Base-by-base conservation (phyloP, 177 flowering plant species). In the Vitis hybrid region DNA sequence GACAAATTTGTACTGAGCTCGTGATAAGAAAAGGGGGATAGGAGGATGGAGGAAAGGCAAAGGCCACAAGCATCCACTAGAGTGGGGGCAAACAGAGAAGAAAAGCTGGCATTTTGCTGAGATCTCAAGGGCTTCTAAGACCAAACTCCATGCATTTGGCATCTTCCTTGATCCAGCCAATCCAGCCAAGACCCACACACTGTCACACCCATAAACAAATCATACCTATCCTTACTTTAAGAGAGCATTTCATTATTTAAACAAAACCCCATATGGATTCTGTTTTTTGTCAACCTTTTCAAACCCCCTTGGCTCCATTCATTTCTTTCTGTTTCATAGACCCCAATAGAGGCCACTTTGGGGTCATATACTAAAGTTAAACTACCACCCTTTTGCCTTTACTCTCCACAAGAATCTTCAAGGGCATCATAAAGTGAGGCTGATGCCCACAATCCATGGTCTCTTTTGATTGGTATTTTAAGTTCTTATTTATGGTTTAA, bases 141-240 rank as follows among this genome's bases (percentile, higher is more conserved):
- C 24, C 49, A 48, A 46, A 14, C 52, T 52, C 11, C 49, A 60
- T 72, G 58, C 70, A 60, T 66, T 66, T 72, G 65, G 65, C 65
- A 66, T 57, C 58, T 66, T 59, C 14, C 35, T 51, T 46, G 50
- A 30, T 51, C 51, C 68, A 51, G 54, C 72, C 51, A 68, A 35
- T 64, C 69, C 70, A 64, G 60, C 68, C 46, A 51, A 68, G 35
- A 64, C 68, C 76, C 71, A 68, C 67, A 48, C 9, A 67, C 35
- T 50, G 48, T 21, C 58, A 65, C 46, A 18, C 27, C 66, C 52
- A 64, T 64, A 65, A 52, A 52, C 59, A 32, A 72, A 60, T 14
- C 55, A 58, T 57, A 10, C 62, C 11, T 62, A 21, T 63, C 66
- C 52, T 62, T 62, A 63, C 51, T 30, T 46, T 55, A 67, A 32